Conservation (phyloP, 108 stramenopile species). For the Nannochloropsis granulata region DNA sequence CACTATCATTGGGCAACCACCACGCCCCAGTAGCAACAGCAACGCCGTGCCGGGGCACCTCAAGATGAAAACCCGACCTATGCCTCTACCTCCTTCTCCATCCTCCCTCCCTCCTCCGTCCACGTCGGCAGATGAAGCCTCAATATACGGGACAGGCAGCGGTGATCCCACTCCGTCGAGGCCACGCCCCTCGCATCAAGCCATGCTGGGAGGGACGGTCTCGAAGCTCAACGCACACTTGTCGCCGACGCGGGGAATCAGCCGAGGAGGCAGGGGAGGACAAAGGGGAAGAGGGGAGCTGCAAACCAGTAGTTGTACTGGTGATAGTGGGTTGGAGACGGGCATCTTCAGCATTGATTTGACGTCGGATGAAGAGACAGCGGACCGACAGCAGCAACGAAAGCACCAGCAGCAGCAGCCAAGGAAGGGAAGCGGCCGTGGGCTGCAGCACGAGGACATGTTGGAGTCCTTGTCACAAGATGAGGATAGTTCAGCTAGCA, state of each 20-base stretch:
- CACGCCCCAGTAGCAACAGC: neutral
- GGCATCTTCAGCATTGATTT: no score
- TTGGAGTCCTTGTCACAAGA: no score
- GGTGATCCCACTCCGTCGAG: neutral
- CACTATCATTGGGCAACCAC: neutral
- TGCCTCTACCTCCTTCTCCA: neutral
- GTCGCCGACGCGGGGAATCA: neutral
- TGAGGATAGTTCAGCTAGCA: no score
- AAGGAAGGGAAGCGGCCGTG: no score
- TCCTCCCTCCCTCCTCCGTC: neutral
- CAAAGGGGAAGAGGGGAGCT: neutral
- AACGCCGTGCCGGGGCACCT: neutral
- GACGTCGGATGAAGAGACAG: no score
- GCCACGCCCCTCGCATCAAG: neutral
- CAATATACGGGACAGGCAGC: neutral
- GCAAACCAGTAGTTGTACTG: no score
- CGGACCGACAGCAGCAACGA: no score
- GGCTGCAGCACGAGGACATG: no score
- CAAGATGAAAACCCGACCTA: neutral
- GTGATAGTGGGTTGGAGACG: no score
- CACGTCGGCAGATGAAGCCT: no score
- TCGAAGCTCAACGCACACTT: neutral
- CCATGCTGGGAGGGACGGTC: neutral
- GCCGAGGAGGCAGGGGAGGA: neutral
- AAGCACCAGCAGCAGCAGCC: no score